Evolutionary conservation across 208 protist genomes (phyloP).

Genomic region (Herpetomonas tarakana): DNA sequence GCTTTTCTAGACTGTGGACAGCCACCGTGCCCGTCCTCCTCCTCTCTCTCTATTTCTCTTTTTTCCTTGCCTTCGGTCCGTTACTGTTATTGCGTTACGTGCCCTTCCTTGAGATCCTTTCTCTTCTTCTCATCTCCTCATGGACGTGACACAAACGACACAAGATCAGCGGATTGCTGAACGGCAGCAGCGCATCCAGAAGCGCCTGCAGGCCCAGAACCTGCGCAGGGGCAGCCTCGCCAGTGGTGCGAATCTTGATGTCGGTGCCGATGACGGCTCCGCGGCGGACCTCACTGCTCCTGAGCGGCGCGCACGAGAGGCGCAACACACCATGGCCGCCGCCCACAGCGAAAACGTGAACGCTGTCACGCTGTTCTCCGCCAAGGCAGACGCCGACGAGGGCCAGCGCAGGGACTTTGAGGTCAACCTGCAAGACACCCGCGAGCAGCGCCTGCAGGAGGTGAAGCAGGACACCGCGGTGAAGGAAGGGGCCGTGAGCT

Average conservation of each 20-base stretch:
- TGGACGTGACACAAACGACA: slow-evolving; percentile 4
- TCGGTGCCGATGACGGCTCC: slow-evolving; percentile 1
- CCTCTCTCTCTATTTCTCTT: too few species aligned
- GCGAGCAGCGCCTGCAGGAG: slow-evolving; percentile 32
- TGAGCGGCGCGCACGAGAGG: slow-evolving; percentile 41
- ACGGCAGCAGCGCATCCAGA: slow-evolving; percentile 5
- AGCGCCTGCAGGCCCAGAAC: background rate
- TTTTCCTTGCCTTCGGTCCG: too few species aligned
- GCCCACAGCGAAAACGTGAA: slow-evolving; percentile 34
- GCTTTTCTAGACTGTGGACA: too few species aligned
- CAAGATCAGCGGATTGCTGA: slow-evolving; percentile 6
- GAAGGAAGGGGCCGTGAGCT: slow-evolving; percentile 62
- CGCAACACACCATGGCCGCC: slow-evolving; percentile 39
- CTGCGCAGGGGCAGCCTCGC: slow-evolving; percentile 7
- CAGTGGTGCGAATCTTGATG: too few species aligned
- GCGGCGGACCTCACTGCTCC: slow-evolving; percentile 14
- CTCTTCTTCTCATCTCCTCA: background rate
- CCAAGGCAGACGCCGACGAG: slow-evolving; percentile 62
- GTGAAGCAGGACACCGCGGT: slow-evolving; percentile 57
- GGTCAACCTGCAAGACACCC: slow-evolving; percentile 33
- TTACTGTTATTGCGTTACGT: too few species aligned
- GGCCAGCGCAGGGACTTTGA: slow-evolving; percentile 63
- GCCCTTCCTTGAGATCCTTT: too few species aligned
- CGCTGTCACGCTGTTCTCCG: slow-evolving; percentile 58
- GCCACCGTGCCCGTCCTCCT: too few species aligned